phyloP scores from a whole-genome alignment of 129 eudicot species.

The Pulicaria dysenterica region DNA sequence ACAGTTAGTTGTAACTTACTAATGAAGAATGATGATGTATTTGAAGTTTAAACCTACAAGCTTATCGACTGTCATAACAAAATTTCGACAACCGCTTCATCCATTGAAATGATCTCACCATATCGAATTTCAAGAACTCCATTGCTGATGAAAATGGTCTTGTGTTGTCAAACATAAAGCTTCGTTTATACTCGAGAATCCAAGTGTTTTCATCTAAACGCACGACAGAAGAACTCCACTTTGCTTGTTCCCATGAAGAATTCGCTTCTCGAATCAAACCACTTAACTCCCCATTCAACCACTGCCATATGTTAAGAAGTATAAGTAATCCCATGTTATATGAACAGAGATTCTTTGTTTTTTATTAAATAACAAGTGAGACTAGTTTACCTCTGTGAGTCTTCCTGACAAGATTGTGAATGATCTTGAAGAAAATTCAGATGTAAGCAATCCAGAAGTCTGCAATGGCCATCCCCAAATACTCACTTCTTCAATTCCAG shows the following conservation, averaged over 20 bases:
- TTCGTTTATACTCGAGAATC: slow-evolving; percentile 76
- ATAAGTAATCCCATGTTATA: not conserved
- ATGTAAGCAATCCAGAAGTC: slow-evolving; percentile 73
- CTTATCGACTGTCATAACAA: slow-evolving; percentile 21
- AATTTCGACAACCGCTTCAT: slow-evolving; percentile 52
- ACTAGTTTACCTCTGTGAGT: slow-evolving; percentile 64
- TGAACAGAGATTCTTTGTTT: not conserved
- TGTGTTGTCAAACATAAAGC: slow-evolving; percentile 46
- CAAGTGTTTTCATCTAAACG: slow-evolving; percentile 81
- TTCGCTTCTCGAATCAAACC: slow-evolving; percentile 42
- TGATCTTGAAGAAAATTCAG: slow-evolving; percentile 60
- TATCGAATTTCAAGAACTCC: slow-evolving; percentile 52
- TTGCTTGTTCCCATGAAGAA: slow-evolving; percentile 63
- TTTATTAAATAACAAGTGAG: not conserved
- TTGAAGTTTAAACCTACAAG: slow-evolving; percentile 53
- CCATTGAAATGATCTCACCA: slow-evolving; percentile 39
- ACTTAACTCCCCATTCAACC: slow-evolving; percentile 51
- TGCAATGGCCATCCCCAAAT: slow-evolving; percentile 97
- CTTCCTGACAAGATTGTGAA: slow-evolving; percentile 69
- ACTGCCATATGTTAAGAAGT: slow-evolving; percentile 39
- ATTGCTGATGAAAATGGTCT: slow-evolving; percentile 40
- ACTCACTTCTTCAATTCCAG: slow-evolving; percentile 66
- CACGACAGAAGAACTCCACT: slow-evolving; percentile 69
- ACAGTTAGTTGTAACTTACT: slow-evolving; percentile 14
- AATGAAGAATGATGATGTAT: slow-evolving; percentile 1